Evolutionary conservation across 2,329 filamentous ascomycete genomes (phyloP).

Genomic region (Cladophialophora psammophila): DNA sequence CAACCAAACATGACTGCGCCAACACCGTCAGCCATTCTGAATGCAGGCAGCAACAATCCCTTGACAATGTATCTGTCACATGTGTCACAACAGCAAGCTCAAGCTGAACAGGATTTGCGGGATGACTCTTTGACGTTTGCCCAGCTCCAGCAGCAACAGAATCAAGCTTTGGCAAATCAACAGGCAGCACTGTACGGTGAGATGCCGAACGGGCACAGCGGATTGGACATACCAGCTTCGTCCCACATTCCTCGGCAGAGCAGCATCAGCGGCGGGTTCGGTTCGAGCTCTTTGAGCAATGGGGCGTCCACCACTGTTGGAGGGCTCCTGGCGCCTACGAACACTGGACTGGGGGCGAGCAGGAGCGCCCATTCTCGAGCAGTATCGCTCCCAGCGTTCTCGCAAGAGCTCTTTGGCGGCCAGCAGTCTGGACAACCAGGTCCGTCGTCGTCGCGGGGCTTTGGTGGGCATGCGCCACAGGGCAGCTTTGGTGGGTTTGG

Average conservation of each 20-base stretch:
- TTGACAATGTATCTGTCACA: constrained; percentile 93
- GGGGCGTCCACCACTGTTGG: constrained; percentile 74
- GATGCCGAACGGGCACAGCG: constrained; percentile 63
- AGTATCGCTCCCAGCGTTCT: constrained; percentile 82
- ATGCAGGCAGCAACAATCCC: constrained; percentile 81
- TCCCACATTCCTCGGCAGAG: constrained; percentile 55
- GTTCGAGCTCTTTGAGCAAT: constrained; percentile 51
- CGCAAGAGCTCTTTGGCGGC: constrained; percentile 62
- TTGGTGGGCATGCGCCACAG: constrained; percentile 47
- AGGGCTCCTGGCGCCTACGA: constrained; percentile 76
- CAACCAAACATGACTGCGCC: constrained; percentile 61
- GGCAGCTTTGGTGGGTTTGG: constrained; percentile 66
- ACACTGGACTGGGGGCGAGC: constrained; percentile 59
- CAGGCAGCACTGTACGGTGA: constrained; percentile 82
- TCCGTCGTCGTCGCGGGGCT: constrained; percentile 42
- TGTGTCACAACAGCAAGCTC: constrained; percentile 64
- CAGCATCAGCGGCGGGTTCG: constrained; percentile 42
- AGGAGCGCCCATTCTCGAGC: constrained; percentile 76
- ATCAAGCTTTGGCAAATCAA: constrained; percentile 70
- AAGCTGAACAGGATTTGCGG: constrained; percentile 70
- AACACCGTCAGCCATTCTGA: constrained; percentile 77
- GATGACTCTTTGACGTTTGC: constrained; percentile 51
- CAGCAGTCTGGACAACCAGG: constrained; percentile 44
- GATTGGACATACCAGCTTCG: constrained; percentile 49
- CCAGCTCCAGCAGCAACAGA: constrained; percentile 67